phyloP scores from a whole-genome alignment of 1,284 basidiomycete species.

The Leccinum griseonigrum region DNA sequence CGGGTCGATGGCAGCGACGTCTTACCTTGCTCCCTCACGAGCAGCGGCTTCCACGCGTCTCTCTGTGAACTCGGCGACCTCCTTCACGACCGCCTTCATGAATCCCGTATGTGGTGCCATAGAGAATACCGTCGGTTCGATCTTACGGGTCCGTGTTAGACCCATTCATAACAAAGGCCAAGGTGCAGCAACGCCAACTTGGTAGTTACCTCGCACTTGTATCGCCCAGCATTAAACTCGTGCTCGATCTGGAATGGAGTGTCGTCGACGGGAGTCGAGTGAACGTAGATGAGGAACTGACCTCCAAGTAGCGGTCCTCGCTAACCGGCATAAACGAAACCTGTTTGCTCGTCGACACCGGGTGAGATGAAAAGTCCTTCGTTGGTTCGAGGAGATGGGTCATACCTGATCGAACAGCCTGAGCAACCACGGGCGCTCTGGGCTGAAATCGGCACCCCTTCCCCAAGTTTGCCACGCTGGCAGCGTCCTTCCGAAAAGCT shows the following conservation, averaged over 20 bases:
- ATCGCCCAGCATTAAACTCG: constrained; percentile 60
- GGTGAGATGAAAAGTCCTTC: not conserved
- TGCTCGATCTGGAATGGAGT: constrained; percentile 44
- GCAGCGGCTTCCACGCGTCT: constrained; percentile 37
- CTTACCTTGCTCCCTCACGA: constrained; percentile 43
- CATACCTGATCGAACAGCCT: constrained; percentile 62
- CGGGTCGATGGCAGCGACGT: not conserved
- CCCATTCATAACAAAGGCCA: not conserved
- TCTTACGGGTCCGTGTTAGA: constrained; percentile 31
- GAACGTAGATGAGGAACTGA: constrained; percentile 1
- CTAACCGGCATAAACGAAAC: constrained; percentile 45
- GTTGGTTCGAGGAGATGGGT: not conserved
- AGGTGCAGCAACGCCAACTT: not conserved
- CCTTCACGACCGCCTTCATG: constrained; percentile 40
- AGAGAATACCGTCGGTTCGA: constrained; percentile 50
- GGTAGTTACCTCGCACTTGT: constrained; percentile 47
- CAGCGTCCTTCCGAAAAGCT: constrained; percentile 57
- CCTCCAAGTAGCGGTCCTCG: constrained; percentile 48
- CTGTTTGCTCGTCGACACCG: constrained; percentile 26
- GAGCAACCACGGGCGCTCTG: constrained; percentile 58
- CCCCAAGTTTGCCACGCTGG: constrained; percentile 66
- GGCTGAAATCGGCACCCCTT: constrained; percentile 45
- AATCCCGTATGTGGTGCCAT: constrained; percentile 51
- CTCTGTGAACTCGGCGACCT: constrained; percentile 44
- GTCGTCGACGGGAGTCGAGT: not conserved